A percentile compares a stretch with the other conserved stretches of the same genome.
Evolutionary conservation across 2,329 filamentous ascomycete species (phyloP).

Genomic region (Sarocladium brachiariae): DNA sequence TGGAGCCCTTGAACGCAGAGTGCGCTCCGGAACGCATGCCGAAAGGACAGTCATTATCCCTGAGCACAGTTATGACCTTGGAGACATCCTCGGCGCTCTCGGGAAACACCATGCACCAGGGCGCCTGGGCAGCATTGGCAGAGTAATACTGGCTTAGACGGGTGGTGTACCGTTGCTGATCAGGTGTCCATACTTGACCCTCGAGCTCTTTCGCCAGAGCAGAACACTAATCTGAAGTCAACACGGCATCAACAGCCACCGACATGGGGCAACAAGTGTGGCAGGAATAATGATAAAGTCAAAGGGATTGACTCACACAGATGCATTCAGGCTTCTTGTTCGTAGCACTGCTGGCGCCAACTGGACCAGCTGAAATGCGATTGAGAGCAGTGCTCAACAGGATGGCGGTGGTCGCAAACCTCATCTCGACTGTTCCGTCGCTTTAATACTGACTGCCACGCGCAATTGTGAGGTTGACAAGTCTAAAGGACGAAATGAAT

Average conservation of each 20-base stretch:
- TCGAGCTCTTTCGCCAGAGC: constrained; percentile 14
- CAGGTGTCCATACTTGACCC: constrained; percentile 18
- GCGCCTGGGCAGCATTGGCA: constrained; percentile 22
- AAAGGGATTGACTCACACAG: constrained; percentile 5
- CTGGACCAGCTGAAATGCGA: background rate
- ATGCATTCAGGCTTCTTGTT: background rate
- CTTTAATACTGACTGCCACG: background rate
- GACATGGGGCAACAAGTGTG: too few relatives aligned
- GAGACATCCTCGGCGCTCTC: constrained; percentile 18
- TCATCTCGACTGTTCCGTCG: constrained; percentile 1
- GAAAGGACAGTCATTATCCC: constrained; percentile 16
- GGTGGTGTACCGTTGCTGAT: constrained; percentile 15
- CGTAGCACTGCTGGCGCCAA: background rate
- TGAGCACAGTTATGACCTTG: constrained; percentile 12
- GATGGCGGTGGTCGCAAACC: background rate
- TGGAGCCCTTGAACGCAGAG: constrained; percentile 19
- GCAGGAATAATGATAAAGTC: too few relatives aligned
- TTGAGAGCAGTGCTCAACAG: background rate
- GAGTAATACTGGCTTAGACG: constrained; percentile 23
- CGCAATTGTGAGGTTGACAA: background rate
- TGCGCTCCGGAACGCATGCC: constrained; percentile 23
- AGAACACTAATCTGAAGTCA: too few relatives aligned
- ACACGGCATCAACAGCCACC: too few relatives aligned
- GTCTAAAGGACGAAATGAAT: background rate
- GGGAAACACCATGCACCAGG: constrained; percentile 24